phyloP scores from a whole-genome alignment of 495 filamentous ascomycete species.

The Xylaria telfairii region DNA sequence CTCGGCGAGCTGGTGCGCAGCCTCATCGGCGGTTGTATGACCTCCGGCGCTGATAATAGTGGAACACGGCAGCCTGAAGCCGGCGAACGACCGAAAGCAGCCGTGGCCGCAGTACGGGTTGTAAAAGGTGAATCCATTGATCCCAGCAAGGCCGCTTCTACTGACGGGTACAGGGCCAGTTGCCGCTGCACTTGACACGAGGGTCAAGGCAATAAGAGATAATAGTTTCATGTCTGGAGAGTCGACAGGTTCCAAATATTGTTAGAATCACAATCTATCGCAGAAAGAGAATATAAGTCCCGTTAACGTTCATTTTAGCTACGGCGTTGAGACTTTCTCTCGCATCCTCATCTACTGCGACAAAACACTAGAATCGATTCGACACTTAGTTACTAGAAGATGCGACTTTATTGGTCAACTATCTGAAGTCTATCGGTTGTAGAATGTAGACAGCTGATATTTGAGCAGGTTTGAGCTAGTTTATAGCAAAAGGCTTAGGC shows the following conservation, averaged over 20 bases:
- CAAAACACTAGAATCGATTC: not conserved
- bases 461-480: not conserved
- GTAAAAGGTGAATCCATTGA: conserved; percentile 11
- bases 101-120: conserved; percentile 5
- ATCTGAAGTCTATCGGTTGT: not conserved
- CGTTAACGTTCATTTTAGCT: not conserved
- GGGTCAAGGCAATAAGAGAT: not conserved
- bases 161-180: not conserved
- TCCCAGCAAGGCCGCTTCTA: not conserved
- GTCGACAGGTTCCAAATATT: not conserved
- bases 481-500: not conserved
- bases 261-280: not conserved
- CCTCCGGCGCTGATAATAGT: not conserved
- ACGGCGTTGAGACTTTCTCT: not conserved
- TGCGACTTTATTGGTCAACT: not conserved
- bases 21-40: not conserved
- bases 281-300: not conserved
- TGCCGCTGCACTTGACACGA: not conserved
- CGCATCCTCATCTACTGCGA: not conserved
- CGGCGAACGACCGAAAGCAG: conserved; percentile 8
- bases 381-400: not conserved
- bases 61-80: not conserved
- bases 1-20: not conserved
- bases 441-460: not conserved
- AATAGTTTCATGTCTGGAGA: not conserved